Conservation (phyloP, 1,284 basidiomycete genomes). For the Tremellales sp. region DNA sequence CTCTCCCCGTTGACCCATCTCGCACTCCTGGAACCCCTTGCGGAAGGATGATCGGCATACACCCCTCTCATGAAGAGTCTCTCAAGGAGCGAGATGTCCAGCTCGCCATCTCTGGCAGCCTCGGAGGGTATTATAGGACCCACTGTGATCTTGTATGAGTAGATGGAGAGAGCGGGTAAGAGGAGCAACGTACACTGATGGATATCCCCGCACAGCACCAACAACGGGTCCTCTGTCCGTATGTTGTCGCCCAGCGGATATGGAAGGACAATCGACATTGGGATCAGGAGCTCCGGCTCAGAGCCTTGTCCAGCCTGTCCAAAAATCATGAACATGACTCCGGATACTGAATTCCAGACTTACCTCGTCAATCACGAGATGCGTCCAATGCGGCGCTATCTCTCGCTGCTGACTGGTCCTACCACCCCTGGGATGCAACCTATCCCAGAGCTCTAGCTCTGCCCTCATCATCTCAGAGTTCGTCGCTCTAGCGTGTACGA, state of each 20-base stretch:
- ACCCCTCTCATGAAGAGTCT: constrained; percentile 36
- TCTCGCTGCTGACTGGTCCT: background rate
- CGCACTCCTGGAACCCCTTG: too few species aligned
- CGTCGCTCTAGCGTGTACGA: constrained; percentile 30
- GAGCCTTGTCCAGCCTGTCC: constrained; percentile 45
- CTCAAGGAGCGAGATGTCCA: constrained; percentile 48
- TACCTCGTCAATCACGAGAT: constrained; percentile 48
- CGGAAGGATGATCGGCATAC: constrained; percentile 29
- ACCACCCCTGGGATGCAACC: constrained; percentile 17
- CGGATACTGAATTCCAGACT: constrained; percentile 2
- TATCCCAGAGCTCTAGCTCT: constrained; percentile 13
- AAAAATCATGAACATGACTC: background rate
- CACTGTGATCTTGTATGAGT: constrained; percentile 13
- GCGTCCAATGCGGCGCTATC: constrained; percentile 42
- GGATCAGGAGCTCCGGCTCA: constrained; percentile 43
- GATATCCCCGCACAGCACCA: constrained; percentile 46
- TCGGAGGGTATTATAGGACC: constrained; percentile 42
- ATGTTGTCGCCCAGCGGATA: constrained; percentile 10
- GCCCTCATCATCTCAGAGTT: constrained; percentile 39
- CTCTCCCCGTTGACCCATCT: too few species aligned
- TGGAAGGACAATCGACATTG: constrained; percentile 41
- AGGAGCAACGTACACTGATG: constrained; percentile 24
- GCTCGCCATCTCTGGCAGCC: constrained; percentile 33
- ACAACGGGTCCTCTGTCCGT: constrained; percentile 16
- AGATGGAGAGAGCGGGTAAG: background rate